phyloP scores from a whole-genome alignment of 1,284 basidiomycete species.

The Sphagnurus paluster region DNA sequence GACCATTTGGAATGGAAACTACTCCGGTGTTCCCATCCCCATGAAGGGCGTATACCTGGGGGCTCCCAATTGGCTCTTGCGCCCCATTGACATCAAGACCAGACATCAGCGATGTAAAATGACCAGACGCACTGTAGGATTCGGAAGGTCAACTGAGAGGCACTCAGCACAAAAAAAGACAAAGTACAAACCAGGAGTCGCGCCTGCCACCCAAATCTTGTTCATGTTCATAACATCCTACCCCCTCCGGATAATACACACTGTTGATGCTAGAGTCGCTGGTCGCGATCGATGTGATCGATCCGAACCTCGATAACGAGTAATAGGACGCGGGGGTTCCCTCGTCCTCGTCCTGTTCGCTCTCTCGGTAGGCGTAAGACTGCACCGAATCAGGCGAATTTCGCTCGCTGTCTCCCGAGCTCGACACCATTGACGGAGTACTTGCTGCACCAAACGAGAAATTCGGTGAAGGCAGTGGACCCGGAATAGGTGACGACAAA shows the following conservation, averaged over 20 bases:
- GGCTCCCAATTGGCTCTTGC: slow-evolving; percentile 19
- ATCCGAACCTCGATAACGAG: slow-evolving; percentile 54
- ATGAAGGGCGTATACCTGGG: slow-evolving; percentile 26
- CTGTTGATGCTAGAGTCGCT: slow-evolving; percentile 57
- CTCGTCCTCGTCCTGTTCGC: slow-evolving; percentile 51
- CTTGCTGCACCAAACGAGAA: slow-evolving; percentile 69
- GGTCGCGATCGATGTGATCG: slow-evolving; percentile 56
- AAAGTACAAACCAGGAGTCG: slow-evolving; percentile 48
- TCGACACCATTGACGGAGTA: slow-evolving; percentile 44
- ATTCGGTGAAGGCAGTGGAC: slow-evolving; percentile 66
- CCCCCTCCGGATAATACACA: slow-evolving; percentile 52
- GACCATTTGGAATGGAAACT: slow-evolving; percentile 15
- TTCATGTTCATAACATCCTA: slow-evolving; percentile 38
- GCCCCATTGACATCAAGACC: slow-evolving; percentile 44
- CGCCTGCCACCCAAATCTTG: slow-evolving; percentile 36
- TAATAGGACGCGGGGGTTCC: slow-evolving; percentile 47
- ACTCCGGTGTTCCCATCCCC: slow-evolving; percentile 26
- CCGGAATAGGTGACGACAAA: slow-evolving; percentile 57
- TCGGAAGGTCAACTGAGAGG: slow-evolving; percentile 9
- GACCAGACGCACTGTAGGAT: slow-evolving; percentile 32
- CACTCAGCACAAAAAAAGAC: slow-evolving; percentile 3
- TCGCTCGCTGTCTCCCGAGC: slow-evolving; percentile 47
- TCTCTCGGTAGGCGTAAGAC: slow-evolving; percentile 38
- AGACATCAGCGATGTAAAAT: slow-evolving; percentile 46
- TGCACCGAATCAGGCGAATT: slow-evolving; percentile 48